Conservation (phyloP, 2,329 filamentous ascomycete genomes). For the Cladosporium sp. region DNA sequence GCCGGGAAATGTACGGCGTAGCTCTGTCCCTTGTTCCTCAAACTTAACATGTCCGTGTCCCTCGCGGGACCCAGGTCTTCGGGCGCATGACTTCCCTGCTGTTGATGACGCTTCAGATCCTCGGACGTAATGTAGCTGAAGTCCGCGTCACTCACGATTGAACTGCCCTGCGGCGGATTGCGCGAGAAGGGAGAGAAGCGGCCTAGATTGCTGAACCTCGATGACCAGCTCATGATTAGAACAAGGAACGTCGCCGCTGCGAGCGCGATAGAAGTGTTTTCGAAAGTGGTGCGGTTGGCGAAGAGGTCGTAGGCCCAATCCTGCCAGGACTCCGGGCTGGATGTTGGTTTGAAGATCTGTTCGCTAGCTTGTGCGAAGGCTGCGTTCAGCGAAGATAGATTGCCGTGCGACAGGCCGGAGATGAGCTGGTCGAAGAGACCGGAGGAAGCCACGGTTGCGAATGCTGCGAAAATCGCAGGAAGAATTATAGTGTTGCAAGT, state of each 20-base stretch:
- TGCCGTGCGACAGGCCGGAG: constrained; percentile 15
- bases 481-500: constrained; percentile 8
- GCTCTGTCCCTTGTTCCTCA: constrained; percentile 63
- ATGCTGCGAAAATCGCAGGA: constrained; percentile 9
- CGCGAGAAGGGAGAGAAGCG: constrained; percentile 49
- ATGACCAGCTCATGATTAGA: constrained; percentile 46
- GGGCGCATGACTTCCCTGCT: constrained; percentile 37
- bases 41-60: constrained; percentile 65
- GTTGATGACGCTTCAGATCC: constrained; percentile 47
- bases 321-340: constrained; percentile 8
- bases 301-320: constrained; percentile 23
- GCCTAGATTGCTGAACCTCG: constrained; percentile 41
- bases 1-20: constrained; percentile 71
- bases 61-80: constrained; percentile 40
- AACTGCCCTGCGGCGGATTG: constrained; percentile 33
- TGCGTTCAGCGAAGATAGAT: constrained; percentile 18
- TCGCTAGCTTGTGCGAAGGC: constrained; percentile 17
- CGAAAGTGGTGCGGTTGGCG: constrained; percentile 22
- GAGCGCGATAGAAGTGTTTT: constrained; percentile 31
- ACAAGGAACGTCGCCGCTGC: constrained; percentile 35
- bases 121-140: constrained; percentile 80
- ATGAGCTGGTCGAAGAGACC: constrained; percentile 19
- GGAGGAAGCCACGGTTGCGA: constrained; percentile 27
- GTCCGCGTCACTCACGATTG: constrained; percentile 69
- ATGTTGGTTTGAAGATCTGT: constrained; percentile 8